phyloP scores from a whole-genome alignment of 345 rosid genomes.

The Gossypium sturtianum region DNA sequence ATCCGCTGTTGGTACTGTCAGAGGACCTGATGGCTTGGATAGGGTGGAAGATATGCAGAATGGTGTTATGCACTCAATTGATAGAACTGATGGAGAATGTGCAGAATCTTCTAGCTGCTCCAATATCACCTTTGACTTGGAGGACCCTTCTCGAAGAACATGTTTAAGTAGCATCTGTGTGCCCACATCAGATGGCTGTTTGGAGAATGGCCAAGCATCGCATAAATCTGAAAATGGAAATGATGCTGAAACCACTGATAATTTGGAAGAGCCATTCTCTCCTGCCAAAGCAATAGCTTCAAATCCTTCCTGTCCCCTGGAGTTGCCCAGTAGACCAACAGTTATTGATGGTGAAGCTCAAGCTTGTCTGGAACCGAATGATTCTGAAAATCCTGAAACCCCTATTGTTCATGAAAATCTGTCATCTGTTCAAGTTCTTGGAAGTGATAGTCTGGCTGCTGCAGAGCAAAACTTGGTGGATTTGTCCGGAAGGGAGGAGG shows the following conservation, averaged over 20 bases:
- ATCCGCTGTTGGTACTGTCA: constrained; percentile 24
- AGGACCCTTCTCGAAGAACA: constrained; percentile 27
- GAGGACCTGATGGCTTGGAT: constrained; percentile 26
- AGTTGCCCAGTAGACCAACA: constrained; percentile 24
- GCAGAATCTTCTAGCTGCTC: constrained; percentile 42
- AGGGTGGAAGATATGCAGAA: constrained; percentile 28
- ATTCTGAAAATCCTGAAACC: constrained; percentile 18
- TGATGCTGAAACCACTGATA: constrained; percentile 22
- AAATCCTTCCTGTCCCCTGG: constrained; percentile 27
- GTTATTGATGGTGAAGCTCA: constrained; percentile 33
- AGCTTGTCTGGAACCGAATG: constrained; percentile 23
- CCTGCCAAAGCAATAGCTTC: constrained; percentile 14
- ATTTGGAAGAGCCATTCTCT: constrained; percentile 10
- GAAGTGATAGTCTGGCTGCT: constrained; percentile 13
- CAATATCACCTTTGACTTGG: constrained; percentile 35
- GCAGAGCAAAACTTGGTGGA: constrained; percentile 19
- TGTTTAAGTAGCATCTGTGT: constrained; percentile 6
- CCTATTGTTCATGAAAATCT: constrained; percentile 17
- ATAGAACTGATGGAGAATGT: constrained; percentile 29
- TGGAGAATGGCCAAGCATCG: constrained; percentile 24
- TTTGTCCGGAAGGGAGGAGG: constrained; percentile 19
- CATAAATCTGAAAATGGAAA: constrained; percentile 21
- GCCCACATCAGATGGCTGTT: constrained; percentile 16
- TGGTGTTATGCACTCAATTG: constrained; percentile 16
- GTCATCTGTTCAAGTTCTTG: constrained; percentile 12